Conservation (phyloP, 345 rosid genomes). For the Camelina laxa region DNA sequence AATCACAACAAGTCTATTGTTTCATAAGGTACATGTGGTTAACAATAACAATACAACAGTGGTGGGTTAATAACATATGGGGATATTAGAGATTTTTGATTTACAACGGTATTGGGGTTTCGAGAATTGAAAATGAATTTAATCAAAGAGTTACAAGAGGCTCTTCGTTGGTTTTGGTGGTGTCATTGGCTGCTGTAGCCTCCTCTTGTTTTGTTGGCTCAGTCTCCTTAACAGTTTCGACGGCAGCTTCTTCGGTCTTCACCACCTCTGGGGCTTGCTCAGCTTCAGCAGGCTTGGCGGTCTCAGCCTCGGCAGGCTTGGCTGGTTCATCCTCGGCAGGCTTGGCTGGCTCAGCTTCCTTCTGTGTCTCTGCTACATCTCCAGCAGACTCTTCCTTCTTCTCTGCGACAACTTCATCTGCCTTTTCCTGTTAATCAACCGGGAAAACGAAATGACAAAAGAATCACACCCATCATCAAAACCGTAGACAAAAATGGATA, state of each 20-base stretch:
- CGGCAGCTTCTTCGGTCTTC: slow-evolving; percentile 36
- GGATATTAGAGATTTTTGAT: slow-evolving; percentile 18
- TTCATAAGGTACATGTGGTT: slow-evolving; percentile 17
- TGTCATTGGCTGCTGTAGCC: slow-evolving; percentile 28
- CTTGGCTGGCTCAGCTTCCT: slow-evolving; percentile 31
- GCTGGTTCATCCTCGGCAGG: slow-evolving; percentile 26
- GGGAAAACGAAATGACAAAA: not conserved
- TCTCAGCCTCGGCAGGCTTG: slow-evolving; percentile 22
- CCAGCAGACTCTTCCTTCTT: slow-evolving; percentile 48
- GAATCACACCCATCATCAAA: slow-evolving; percentile 9
- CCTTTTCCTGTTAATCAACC: slow-evolving; percentile 38
- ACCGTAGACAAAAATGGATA: not conserved
- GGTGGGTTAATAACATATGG: slow-evolving; percentile 13
- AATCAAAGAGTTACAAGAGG: slow-evolving; percentile 50
- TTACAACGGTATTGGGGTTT: slow-evolving; percentile 7
- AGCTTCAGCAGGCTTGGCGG: slow-evolving; percentile 26
- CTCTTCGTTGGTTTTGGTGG: slow-evolving; percentile 44
- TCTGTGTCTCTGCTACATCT: slow-evolving; percentile 47
- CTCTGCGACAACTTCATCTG: slow-evolving; percentile 40
- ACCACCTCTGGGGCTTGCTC: slow-evolving; percentile 31
- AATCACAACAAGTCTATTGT: slow-evolving; percentile 23
- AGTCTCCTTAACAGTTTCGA: slow-evolving; percentile 31
- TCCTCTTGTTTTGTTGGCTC: slow-evolving; percentile 42
- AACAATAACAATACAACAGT: slow-evolving; percentile 26
- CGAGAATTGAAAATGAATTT: slow-evolving; percentile 3